Evolutionary conservation across 495 filamentous ascomycete genomes (phyloP).

Genomic region (Durotheca rogersii): DNA sequence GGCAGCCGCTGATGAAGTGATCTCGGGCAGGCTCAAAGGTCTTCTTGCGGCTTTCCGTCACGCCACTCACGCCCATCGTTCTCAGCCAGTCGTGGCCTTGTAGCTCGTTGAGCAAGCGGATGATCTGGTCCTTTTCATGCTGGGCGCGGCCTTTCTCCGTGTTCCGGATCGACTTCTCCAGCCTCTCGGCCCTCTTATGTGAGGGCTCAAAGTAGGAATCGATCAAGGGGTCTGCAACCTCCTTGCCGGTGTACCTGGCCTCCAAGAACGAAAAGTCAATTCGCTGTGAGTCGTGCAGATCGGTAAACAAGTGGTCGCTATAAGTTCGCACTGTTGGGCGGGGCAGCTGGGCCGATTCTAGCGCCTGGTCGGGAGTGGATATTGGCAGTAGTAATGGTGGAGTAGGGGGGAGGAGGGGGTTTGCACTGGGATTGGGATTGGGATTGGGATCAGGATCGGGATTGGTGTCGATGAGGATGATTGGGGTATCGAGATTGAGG

Average conservation of each 20-base stretch:
- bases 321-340: slow-evolving; percentile 47
- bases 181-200: slow-evolving; percentile 77
- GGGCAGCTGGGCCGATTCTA: slow-evolving; percentile 16
- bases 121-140: slow-evolving; percentile 87
- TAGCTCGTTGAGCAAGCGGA: slow-evolving; percentile 81
- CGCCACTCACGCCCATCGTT: slow-evolving; percentile 85
- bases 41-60: slow-evolving; percentile 79
- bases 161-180: slow-evolving; percentile 90
- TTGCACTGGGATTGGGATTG: too few relatives aligned
- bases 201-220: slow-evolving; percentile 67
- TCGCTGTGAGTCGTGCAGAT: slow-evolving; percentile 53
- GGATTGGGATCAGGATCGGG: slow-evolving; percentile 13
- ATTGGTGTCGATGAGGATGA: slow-evolving; percentile 54
- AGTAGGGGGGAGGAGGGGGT: slow-evolving; percentile 9
- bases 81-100: slow-evolving; percentile 91
- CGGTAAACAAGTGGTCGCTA: slow-evolving; percentile 46
- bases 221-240: slow-evolving; percentile 63
- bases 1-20: slow-evolving; percentile 78
- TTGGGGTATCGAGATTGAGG: slow-evolving; percentile 60
- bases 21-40: slow-evolving; percentile 82
- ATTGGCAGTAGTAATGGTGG: slow-evolving; percentile 31
- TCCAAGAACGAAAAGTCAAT: slow-evolving; percentile 59
- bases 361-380: slow-evolving; percentile 20
- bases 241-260: slow-evolving; percentile 40
- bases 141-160: slow-evolving; percentile 88